These are phyloP conservation scores for Amaranthus palmeri DNA, from an alignment of 148 eudicot species.

Conservation along the genomic window DNA sequence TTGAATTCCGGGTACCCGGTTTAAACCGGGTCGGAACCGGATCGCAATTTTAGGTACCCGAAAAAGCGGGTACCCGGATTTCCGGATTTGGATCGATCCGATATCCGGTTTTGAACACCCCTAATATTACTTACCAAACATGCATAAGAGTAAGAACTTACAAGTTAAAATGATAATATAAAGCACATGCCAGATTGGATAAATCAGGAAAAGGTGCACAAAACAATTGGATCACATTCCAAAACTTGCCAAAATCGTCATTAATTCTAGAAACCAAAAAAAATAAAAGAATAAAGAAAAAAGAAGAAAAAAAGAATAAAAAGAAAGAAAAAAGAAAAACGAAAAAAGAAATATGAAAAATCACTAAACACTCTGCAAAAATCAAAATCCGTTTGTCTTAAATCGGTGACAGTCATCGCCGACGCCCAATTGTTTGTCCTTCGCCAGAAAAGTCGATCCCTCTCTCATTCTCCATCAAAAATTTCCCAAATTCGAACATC, in stretches of 20 bases:
- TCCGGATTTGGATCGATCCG: too few relatives aligned
- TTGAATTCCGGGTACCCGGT: too few relatives aligned
- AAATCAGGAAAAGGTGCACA: neutral
- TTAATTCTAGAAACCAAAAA: too few relatives aligned
- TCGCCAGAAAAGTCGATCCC: slow-evolving; percentile 12
- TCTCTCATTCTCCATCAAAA: slow-evolving; percentile 4
- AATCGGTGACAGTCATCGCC: slow-evolving; percentile 32
- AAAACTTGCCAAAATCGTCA: neutral
- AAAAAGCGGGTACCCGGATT: too few relatives aligned
- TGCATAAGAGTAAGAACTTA: too few relatives aligned
- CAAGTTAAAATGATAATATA: too few relatives aligned
- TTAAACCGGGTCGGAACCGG: too few relatives aligned
- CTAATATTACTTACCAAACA: too few relatives aligned
- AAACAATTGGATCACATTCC: slow-evolving; percentile 6
- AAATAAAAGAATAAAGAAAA: neutral
- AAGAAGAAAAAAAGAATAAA: neutral
- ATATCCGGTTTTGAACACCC: neutral
- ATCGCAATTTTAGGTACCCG: too few relatives aligned
- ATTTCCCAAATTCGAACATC: neutral
- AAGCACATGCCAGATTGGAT: too few relatives aligned
- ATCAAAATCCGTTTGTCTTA: slow-evolving; percentile 15
- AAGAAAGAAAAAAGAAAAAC: neutral
- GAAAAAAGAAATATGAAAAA: neutral
- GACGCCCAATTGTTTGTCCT: slow-evolving; percentile 13
- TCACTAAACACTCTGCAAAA: neutral